Conservation (phyloP, 306 rosid genomes). For the Cucumis melo region DNA sequence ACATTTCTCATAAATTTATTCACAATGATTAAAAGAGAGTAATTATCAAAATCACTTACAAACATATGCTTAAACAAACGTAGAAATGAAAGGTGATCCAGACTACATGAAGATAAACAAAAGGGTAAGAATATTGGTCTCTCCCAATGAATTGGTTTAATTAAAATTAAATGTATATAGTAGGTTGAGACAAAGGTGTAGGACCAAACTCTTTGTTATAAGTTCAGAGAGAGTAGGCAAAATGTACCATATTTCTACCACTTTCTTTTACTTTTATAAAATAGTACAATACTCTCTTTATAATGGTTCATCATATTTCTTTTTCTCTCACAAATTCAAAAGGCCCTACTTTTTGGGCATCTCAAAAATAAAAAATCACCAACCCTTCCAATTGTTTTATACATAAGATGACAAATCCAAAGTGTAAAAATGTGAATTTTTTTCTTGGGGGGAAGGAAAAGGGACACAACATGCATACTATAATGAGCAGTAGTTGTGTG, state of each 20-base stretch:
- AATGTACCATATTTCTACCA: neutral
- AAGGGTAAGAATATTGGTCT: neutral
- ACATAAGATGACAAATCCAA: neutral
- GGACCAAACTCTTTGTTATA: neutral
- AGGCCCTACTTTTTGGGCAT: neutral
- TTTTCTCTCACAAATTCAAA: neutral
- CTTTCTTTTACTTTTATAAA: neutral
- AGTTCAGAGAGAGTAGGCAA: neutral
- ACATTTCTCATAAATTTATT: too few relatives aligned
- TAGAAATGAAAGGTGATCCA: neutral
- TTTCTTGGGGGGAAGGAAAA: neutral
- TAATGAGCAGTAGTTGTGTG: neutral
- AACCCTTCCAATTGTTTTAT: neutral
- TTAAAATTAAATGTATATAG: neutral
- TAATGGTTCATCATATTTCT: neutral
- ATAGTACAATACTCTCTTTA: neutral
- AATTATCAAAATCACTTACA: too few relatives aligned
- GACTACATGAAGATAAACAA: neutral
- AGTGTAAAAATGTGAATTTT: neutral
- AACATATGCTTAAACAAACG: neutral
- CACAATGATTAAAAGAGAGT: too few relatives aligned
- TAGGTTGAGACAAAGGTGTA: neutral
- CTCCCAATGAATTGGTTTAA: neutral
- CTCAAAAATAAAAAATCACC: neutral
- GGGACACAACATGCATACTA: neutral